Evolutionary conservation across 257 asterid genomes (phyloP).

Genomic region (Nicotiana otophora): DNA sequence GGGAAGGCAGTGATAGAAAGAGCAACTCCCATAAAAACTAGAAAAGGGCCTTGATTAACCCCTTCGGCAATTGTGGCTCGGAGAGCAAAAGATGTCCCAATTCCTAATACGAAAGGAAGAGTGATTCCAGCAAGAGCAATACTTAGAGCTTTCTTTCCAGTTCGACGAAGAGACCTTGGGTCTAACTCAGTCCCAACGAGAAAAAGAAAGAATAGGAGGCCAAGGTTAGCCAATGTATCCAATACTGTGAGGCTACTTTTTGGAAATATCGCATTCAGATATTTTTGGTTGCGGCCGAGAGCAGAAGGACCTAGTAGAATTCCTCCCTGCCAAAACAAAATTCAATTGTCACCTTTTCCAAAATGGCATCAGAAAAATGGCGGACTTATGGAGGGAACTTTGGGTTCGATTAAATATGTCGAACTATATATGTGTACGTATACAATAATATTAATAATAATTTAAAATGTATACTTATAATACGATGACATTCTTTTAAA

Average conservation of each 20-base stretch:
- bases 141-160: constrained; percentile 17
- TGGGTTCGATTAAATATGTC: background rate
- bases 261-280: constrained; percentile 21
- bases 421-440: background rate
- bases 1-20: constrained; percentile 8
- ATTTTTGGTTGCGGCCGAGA: constrained; percentile 14
- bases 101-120: constrained; percentile 25
- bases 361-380: background rate
- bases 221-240: constrained; percentile 35
- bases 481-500: background rate
- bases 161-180: constrained; percentile 9
- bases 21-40: constrained; percentile 33
- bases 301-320: constrained; percentile 31
- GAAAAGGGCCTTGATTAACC: constrained; percentile 20
- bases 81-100: constrained; percentile 24
- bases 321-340: constrained; percentile 18
- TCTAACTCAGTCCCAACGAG: constrained; percentile 32
- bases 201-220: constrained; percentile 30
- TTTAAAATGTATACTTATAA: background rate
- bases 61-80: constrained; percentile 17
- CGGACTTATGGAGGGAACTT: background rate
- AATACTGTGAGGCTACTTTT: constrained; percentile 21
- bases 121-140: constrained; percentile 30
- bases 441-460: background rate
- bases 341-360: background rate